These are phyloP conservation scores for Penicillium verrucosum DNA, from an alignment of 2,329 filamentous ascomycete genomes.

Conservation along the genomic window DNA sequence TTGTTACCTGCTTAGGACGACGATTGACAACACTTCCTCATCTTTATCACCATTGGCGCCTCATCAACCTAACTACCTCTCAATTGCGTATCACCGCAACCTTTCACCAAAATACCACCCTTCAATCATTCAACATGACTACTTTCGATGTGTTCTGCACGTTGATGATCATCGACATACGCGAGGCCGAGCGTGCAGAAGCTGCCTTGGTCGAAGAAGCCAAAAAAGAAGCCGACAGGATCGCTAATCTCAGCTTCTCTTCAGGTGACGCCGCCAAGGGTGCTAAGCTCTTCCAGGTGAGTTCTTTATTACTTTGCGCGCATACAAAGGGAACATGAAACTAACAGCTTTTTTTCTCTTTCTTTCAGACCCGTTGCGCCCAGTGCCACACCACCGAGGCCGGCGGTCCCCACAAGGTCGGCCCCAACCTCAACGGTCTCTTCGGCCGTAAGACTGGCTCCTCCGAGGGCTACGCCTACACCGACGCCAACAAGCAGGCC, in stretches of 20 bases:
- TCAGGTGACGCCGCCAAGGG: conserved; percentile 92
- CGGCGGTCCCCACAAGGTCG: conserved; percentile 94
- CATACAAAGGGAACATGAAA: background rate
- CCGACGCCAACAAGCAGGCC: conserved; percentile 99
- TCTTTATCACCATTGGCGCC: background rate
- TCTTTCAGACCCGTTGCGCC: conserved; percentile 74
- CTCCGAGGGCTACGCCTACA: conserved; percentile 93
- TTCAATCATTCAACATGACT: conserved; percentile 19
- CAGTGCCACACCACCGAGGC: conserved; percentile 97
- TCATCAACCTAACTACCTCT: background rate
- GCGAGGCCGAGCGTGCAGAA: conserved; percentile 23
- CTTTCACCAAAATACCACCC: background rate
- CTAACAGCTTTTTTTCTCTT: conserved; percentile 6
- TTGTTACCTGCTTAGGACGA: background rate
- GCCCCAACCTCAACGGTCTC: conserved; percentile 92
- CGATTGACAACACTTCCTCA: background rate
- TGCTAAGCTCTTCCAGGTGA: conserved; percentile 92
- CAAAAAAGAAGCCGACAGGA: background rate
- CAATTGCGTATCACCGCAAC: conserved; percentile 1
- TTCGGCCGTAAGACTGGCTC: conserved; percentile 94
- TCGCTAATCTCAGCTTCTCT: conserved; percentile 28
- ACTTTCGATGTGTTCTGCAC: conserved; percentile 27
- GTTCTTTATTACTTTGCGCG: conserved; percentile 1
- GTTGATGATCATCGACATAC: conserved; percentile 21
- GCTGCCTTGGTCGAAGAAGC: background rate